Evolutionary conservation across 139 green algal genomes (phyloP), one percentile per base, ranked within the genome.

Genomic region (Coelastrella sp.): DNA sequence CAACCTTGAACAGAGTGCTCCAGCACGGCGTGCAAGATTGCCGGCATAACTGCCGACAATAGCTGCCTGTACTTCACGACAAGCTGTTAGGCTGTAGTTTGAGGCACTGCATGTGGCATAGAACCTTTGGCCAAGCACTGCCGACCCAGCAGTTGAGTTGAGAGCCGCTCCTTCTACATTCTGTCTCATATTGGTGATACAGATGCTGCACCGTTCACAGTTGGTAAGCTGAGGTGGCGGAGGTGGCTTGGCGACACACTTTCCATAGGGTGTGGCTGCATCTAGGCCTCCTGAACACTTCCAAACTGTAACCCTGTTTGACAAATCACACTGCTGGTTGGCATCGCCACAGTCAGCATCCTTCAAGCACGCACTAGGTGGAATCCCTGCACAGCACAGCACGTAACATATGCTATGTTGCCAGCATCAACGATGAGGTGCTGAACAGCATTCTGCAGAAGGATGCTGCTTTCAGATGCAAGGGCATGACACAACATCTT

Each of bases 21-120:
- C 68, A n/a, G 68, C 37, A 35, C 68, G 37, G 23, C 68, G 30
- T 11, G 35, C 68, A 23, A 77, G 68, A 38, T 77, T 77, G 17
- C 68, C 68, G 37, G 27, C 45, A 25, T 59, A 77, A 40, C 68
- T 77, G 68, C 68, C 37, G 40, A 25, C 27, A 3, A 77, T 77
- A 25, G 38, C 68, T 23, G 68, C 27, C 53, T 57, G 38, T 6
- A 77, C 38, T 25, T 38, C 43, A 5, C 4, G 23, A 38, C 68
- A 77, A 34, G 68, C 37, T 27, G 68, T 3, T n/a, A 77, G 68
- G 37, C 21, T 57, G 38, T 77, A 77, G 68, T 57, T 57, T 5
- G 37, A 19, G 34, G 13, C 25, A 25, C 68, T 77, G 38, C 68
- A 77, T 25, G 37, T 21, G 3, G 23, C 35, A 38, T 77, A 77